Conservation (phyloP, 208 protist species). For the Wallacemonas sp. region DNA sequence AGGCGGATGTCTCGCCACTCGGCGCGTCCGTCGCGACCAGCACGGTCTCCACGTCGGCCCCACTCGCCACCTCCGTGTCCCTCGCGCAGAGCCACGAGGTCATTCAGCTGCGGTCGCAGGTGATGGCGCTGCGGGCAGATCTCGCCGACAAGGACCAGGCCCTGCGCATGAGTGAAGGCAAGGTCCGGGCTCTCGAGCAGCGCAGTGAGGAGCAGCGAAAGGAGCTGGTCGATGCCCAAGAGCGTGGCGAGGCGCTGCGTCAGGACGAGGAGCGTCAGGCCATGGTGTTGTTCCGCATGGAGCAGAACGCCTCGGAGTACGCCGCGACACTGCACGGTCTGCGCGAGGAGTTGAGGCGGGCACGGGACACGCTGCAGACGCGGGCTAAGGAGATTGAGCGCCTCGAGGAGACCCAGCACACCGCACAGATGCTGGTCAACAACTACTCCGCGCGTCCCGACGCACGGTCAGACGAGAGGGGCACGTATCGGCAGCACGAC, state of each 20-base stretch:
- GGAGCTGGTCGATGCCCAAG: not conserved
- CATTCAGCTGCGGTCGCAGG: constrained; percentile 27
- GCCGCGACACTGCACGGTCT: not conserved
- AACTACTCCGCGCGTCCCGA: not conserved
- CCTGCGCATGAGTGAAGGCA: not conserved
- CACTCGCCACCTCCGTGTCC: not conserved
- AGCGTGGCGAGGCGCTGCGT: not conserved
- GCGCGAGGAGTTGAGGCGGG: not conserved
- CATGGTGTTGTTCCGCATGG: not conserved
- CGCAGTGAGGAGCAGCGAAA: not conserved
- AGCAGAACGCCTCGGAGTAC: not conserved
- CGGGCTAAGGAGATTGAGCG: not conserved
- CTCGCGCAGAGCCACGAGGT: constrained; percentile 8
- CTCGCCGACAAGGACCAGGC: not conserved
- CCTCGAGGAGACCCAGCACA: constrained; percentile 4
- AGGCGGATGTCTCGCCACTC: not conserved
- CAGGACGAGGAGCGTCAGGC: constrained; percentile 10
- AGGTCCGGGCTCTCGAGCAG: not conserved
- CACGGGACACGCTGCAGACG: not conserved
- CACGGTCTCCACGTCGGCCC: too few relatives aligned
- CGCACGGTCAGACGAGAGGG: not conserved
- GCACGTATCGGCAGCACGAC: too few relatives aligned
- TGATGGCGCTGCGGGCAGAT: constrained; percentile 24
- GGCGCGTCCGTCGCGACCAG: not conserved
- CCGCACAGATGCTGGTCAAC: not conserved